Base-by-base conservation (phyloP, 257 asterid genomes). In the Petunia axillaris region DNA sequence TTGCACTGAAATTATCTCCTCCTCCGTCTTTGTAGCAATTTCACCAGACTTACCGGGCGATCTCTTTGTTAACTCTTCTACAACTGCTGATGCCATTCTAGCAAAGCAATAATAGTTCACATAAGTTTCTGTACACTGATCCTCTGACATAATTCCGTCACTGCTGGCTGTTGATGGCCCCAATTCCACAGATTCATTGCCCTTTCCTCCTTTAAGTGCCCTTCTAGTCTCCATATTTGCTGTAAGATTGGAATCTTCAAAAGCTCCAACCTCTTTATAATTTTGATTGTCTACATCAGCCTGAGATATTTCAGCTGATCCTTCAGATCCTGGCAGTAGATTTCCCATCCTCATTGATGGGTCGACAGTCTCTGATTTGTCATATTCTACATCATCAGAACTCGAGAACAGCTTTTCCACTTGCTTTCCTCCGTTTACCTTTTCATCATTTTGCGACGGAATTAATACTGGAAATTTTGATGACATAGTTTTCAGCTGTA, bases 81-180 rank as follows among this genome's bases (percentile, higher is more conserved):
- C 89, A 83, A 82, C 84, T 58, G 85, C 84, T 14, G 94, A 88
- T 58, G 98, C 91, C 55, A 87, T 85, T 81, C 87, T 89, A 81
- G 98, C 96, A 84, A 91, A 95, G 79, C 85, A 87, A 79, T 95
- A 95, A 84, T 75, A 83, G 89, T 95, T 95, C 78, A 86, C 83
- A 87, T 93, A 95, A 81, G 84, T 79, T 76, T 58, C 77, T 80
- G 83, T 53, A 36, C 64, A 38, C 65, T 60, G 85, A 85, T 75
- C 89, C 67, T 86, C 83, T 35, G 84, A 81, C 64, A 71, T 50
- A 58, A 75, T 73, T 40, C 48, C 87, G 53, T 74, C 63, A 40
- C 79, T 64, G 64, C 79, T 78, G 67, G n/a, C 40, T 84, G 66
- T 52, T 76, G 63, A 66, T 14, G 76, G 70, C 59, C 83, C 78